A percentile compares a stretch with the other conserved stretches of the same genome.
These are phyloP conservation scores for Cicer cuneatum DNA, from an alignment of 306 rosid genomes.

Conservation along the genomic window DNA sequence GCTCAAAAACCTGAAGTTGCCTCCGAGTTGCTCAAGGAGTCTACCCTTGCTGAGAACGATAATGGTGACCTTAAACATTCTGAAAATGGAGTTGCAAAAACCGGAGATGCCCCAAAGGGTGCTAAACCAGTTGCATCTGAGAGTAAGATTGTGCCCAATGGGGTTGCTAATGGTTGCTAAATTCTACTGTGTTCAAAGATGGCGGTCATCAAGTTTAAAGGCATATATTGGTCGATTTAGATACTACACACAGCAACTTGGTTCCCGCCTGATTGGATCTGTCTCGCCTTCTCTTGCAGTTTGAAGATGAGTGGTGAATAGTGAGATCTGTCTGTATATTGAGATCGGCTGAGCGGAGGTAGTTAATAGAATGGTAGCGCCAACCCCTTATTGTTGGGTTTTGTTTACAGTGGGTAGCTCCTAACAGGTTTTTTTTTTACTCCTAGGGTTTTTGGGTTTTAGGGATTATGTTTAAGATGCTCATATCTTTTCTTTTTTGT, in stretches of 20 bases:
- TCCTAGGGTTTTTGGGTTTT: constrained; percentile 72
- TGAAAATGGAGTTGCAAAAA: constrained; percentile 63
- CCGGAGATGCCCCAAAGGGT: constrained; percentile 88
- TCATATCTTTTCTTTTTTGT: constrained; percentile 48
- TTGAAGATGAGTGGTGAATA: constrained; percentile 51
- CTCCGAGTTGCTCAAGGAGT: constrained; percentile 59
- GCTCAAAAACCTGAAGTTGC: constrained; percentile 57
- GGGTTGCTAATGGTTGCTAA: constrained; percentile 80
- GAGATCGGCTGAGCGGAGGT: constrained; percentile 56
- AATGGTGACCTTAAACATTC: constrained; percentile 49
- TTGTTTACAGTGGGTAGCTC: constrained; percentile 67
- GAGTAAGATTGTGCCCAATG: constrained; percentile 64
- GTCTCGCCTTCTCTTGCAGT: constrained; percentile 54
- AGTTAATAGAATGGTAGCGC: constrained; percentile 51
- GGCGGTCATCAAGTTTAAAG: constrained; percentile 54
- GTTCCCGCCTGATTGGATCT: constrained; percentile 55
- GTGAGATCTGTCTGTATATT: constrained; percentile 51
- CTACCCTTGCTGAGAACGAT: constrained; percentile 41
- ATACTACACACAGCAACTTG: constrained; percentile 47
- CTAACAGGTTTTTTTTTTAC: constrained; percentile 73
- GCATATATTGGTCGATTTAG: constrained; percentile 43
- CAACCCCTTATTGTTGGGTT: constrained; percentile 57
- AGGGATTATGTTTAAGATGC: constrained; percentile 50
- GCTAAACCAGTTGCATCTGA: constrained; percentile 73
- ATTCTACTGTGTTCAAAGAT: constrained; percentile 38